Percentiles rank a stretch among this genome's conserved stretches.
phyloP scores from a whole-genome alignment of 2,329 filamentous ascomycete genomes.

The Aspergillus neoniger region DNA sequence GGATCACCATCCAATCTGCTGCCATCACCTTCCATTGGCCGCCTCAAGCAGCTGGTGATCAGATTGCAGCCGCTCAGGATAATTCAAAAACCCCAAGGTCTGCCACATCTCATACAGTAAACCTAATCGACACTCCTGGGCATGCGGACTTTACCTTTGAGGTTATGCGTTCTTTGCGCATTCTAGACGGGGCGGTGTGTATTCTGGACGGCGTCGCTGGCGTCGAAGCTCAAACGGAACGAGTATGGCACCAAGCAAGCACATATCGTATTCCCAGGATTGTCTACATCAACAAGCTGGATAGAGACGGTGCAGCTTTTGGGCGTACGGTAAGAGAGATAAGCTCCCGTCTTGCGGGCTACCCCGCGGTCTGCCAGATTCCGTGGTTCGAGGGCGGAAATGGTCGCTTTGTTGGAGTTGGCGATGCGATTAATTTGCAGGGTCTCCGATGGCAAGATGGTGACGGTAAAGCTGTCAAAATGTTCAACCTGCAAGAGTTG shows the following conservation, averaged over 20 bases:
- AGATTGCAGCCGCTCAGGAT: conserved; percentile 18
- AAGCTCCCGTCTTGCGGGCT: conserved; percentile 73
- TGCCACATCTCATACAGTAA: conserved; percentile 68
- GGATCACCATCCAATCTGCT: conserved; percentile 96
- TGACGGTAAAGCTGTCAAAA: conserved; percentile 64
- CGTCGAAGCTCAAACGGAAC: conserved; percentile 94
- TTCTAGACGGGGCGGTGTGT: conserved; percentile 88
- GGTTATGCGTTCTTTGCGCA: conserved; percentile 83
- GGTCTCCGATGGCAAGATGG: conserved; percentile 73
- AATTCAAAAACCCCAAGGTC: conserved; percentile 49
- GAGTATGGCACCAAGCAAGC: conserved; percentile 90
- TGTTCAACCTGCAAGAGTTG: conserved; percentile 58
- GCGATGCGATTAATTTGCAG: conserved; percentile 75
- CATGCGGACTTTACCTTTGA: conserved; percentile 98
- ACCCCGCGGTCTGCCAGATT: conserved; percentile 90
- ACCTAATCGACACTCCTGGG: conserved; percentile 93
- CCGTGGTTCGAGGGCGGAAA: conserved; percentile 82
- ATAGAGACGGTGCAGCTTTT: conserved; percentile 80
- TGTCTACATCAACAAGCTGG: conserved; percentile 81
- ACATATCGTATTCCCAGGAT: conserved; percentile 82
- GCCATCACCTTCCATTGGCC: conserved; percentile 97
- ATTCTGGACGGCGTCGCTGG: conserved; percentile 90
- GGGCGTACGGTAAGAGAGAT: conserved; percentile 83
- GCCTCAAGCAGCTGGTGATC: conserved; percentile 41
- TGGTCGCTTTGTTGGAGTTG: conserved; percentile 77